Base-by-base conservation (phyloP, 306 rosid genomes). In the Vigna hirtella region DNA sequence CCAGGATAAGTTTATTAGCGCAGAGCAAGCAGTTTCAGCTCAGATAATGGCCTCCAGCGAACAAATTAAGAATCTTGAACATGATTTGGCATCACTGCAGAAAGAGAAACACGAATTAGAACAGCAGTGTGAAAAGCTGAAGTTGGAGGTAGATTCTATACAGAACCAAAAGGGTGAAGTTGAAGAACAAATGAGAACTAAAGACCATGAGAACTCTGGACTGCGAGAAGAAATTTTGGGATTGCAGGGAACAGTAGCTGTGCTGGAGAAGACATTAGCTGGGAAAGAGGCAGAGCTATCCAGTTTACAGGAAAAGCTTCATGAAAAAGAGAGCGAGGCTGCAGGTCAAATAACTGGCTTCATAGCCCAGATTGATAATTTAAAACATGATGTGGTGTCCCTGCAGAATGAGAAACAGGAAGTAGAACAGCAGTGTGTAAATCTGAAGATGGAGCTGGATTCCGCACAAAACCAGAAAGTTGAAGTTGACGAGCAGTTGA, bases 21-120 rank as follows among this genome's bases (percentile, higher is more conserved):
- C 32, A 55, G 84, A 83, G 74, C 65, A 74, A 51, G 87, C 48
- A 43, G 65, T 72, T 43, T 78, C 81, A 22, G 67, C 83, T 68
- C 73, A 83, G 74, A 74, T 43, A 22, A 16, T 6, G 49, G 53
- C 72, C 67, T 78, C 48, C 12, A 68, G 45, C 38, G 77, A 73
- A 22, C 87, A 88, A 85, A 79, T 86, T 65, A 79, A 83, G 74
- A 80, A 86, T 80, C 87, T 88, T 76, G 79, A 52, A 77, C 32
- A 70, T 56, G 91, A 90, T 40, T 32, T 88, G 66, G 85, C 58
- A 55, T 88, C 88, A 66, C 56, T 89, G 85, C 90, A 86, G 87
- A 84, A 85, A 79, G 88, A 86, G 79, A 72, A 74, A 49, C 73
- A 68, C 16, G 81, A 83, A 32, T 74, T 74, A 22, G 66, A 53